Percentiles rank a stretch among this genome's conserved stretches.
These are phyloP conservation scores for Massarina eburnea DNA, from an alignment of 2,329 filamentous ascomycete genomes.

Conservation along the genomic window DNA sequence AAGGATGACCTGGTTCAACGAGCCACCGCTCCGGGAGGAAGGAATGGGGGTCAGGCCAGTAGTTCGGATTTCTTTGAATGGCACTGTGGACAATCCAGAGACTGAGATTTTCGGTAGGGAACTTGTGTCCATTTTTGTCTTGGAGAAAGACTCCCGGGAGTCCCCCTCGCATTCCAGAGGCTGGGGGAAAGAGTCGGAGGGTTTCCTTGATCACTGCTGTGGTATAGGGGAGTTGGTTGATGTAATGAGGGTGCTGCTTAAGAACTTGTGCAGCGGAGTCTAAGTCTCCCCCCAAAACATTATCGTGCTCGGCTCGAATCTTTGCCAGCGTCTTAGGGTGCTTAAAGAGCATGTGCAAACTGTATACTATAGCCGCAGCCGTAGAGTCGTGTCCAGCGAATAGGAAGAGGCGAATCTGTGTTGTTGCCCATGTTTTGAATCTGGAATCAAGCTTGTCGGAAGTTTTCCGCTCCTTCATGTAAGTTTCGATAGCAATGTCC, in stretches of 20 bases:
- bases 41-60: constrained; percentile 19
- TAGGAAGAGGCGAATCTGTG: constrained; percentile 28
- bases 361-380: constrained; percentile 34
- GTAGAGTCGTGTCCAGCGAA: constrained; percentile 43
- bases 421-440: not conserved
- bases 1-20: constrained; percentile 7
- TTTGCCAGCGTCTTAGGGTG: constrained; percentile 22
- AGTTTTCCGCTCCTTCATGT: not conserved
- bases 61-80: constrained; percentile 17
- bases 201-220: constrained; percentile 41
- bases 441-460: not conserved
- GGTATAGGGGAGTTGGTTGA: constrained; percentile 35
- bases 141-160: constrained; percentile 12
- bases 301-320: constrained; percentile 33
- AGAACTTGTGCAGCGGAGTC: constrained; percentile 13
- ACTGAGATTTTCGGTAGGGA: constrained; percentile 21
- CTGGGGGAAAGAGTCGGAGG: constrained; percentile 35
- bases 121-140: constrained; percentile 20
- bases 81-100: constrained; percentile 19
- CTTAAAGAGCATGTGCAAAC: constrained; percentile 26
- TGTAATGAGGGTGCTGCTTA: constrained; percentile 18
- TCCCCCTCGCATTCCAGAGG: constrained; percentile 30
- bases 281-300: constrained; percentile 28
- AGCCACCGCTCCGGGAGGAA: constrained; percentile 32
- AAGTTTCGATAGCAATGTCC: not conserved